phyloP scores from a whole-genome alignment of 2,329 filamentous ascomycete genomes.

The Nothophaeocryptopus gaeumannii region DNA sequence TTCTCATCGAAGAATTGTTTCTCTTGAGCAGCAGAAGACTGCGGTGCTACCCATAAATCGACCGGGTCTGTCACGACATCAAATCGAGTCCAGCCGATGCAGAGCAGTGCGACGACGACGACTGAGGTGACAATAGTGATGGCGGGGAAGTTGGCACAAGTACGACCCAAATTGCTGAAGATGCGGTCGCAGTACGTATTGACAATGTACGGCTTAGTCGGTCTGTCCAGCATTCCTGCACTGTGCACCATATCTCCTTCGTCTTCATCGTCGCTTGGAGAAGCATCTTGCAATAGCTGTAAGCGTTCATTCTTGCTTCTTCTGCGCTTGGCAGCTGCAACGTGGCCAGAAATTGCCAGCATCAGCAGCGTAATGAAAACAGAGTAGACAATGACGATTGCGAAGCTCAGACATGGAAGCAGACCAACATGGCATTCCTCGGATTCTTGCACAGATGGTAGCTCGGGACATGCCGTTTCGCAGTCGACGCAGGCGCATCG shows the following conservation, averaged over 20 bases:
- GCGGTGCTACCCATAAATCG: constrained; percentile 92
- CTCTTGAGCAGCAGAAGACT: constrained; percentile 83
- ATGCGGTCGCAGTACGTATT: constrained; percentile 78
- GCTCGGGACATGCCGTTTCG: constrained; percentile 74
- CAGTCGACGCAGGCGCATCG: constrained; percentile 94
- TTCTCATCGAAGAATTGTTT: constrained; percentile 90
- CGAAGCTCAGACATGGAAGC: constrained; percentile 91
- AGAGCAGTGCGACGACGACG: constrained; percentile 73
- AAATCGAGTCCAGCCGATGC: constrained; percentile 83
- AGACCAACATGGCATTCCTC: constrained; percentile 77
- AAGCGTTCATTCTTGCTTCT: constrained; percentile 75
- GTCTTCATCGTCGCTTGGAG: constrained; percentile 87
- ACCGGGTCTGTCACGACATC: constrained; percentile 88
- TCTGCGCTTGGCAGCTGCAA: constrained; percentile 71
- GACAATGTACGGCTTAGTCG: constrained; percentile 74
- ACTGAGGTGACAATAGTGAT: constrained; percentile 77
- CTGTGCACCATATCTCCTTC: constrained; percentile 81
- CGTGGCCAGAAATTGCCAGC: constrained; percentile 66
- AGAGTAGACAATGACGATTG: constrained; percentile 82
- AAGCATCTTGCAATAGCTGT: constrained; percentile 79
- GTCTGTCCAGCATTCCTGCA: constrained; percentile 72
- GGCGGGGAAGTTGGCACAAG: constrained; percentile 77
- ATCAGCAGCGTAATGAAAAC: constrained; percentile 67
- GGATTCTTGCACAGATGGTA: constrained; percentile 70
- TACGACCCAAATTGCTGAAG: constrained; percentile 76